Evolutionary conservation across 257 asterid genomes (phyloP).

Genomic region (Solanum tacnaense): DNA sequence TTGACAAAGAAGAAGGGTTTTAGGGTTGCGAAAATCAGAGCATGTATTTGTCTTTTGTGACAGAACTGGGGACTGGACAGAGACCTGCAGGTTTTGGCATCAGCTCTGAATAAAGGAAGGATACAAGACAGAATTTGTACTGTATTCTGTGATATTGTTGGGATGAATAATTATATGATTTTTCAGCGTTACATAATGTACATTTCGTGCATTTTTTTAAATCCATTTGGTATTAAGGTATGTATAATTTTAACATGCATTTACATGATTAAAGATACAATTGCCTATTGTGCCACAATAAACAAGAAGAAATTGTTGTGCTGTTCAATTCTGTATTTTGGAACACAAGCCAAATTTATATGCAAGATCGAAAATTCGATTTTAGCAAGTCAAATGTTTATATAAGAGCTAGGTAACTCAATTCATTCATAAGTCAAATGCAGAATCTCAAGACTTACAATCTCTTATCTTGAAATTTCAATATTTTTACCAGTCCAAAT

Average conservation of each 20-base stretch:
- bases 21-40: background rate
- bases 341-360: background rate
- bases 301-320: background rate
- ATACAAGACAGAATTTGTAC: background rate
- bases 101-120: background rate
- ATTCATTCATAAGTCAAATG: background rate
- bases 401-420: background rate
- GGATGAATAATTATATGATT: background rate
- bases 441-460: background rate
- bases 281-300: too few species aligned
- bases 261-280: too few species aligned
- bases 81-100: background rate
- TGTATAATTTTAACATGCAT: background rate
- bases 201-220: too few species aligned
- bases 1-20: background rate
- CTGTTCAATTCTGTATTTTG: background rate
- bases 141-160: background rate
- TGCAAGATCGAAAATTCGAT: background rate
- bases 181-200: too few species aligned
- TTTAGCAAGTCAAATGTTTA: background rate
- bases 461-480: background rate
- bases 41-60: background rate
- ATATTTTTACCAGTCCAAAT: background rate
- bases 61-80: background rate
- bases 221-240: background rate